Base-by-base conservation (phyloP, 2,329 filamentous ascomycete species). In the Hypocreales sp. region DNA sequence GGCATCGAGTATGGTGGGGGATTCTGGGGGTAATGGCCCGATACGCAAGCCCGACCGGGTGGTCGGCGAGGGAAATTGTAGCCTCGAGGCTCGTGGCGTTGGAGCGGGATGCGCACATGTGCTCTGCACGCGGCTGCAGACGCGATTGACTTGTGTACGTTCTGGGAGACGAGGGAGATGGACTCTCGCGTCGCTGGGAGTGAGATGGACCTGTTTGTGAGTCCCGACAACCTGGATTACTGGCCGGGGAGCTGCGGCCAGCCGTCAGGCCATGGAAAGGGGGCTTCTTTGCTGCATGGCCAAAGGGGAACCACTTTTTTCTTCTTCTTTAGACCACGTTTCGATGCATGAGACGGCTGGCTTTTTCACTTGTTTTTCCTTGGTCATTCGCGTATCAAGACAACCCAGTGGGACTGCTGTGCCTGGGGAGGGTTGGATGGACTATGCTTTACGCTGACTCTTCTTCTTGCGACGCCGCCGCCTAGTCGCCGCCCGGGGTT, bases 281-380 rank as follows among this genome's bases (percentile, higher is more conserved):
- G 18, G 10, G 18, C 18, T 20, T 7, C 10, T 40, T 47, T 46
- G 47, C 46, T 47, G 48, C 46, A 50, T 44, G 48, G 45, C 44
- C 41, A 40, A 41, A 40, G 39, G 45, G 43, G 47, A 44, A 50
- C 45, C 37, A 44, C 43, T 40, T 55, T 55, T 55, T 55, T 58
- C 45, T 37, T 44, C 43, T 40, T 55, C 55, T 55, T 55, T 58
- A 60, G 60, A 62, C 53, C 54, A 58, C 45, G 52, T 57, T 53
- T 56, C 50, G 49, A 47, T 61, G 58, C 60, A 64, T 61, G 56
- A 58, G 52, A 52, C 50, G 57, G 51, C 59, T 53, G 55, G 54
- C 56, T 55, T 40, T 55, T 40, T 37, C 41, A 44, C 40, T 44
- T 35, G 45, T 56, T 46, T 37, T 46, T 56, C 47, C 50, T 41